Percentiles rank a stretch among this genome's conserved stretches.
These are phyloP conservation scores for Tetradesmus obliquus DNA, from an alignment of 139 green algal genomes.

Conservation along the genomic window DNA sequence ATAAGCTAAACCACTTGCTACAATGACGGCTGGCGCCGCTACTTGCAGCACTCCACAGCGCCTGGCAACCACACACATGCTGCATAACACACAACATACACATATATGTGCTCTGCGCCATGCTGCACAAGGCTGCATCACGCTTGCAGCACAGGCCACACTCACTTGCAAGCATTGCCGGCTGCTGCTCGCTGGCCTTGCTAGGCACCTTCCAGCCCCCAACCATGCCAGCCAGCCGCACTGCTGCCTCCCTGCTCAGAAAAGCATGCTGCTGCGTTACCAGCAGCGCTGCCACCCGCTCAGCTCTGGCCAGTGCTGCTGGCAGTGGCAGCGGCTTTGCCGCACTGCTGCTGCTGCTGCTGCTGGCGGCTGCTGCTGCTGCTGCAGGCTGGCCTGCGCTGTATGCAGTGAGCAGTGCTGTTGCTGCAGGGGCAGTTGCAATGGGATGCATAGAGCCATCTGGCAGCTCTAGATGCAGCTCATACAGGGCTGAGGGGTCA, in stretches of 20 bases:
- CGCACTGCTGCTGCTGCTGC: neutral
- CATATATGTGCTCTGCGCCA: no score
- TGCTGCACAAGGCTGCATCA: no score
- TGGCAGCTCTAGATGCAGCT: slow-evolving; percentile 25
- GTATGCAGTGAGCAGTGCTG: neutral
- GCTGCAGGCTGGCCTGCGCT: neutral
- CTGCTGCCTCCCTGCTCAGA: neutral
- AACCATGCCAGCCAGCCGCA: slow-evolving; percentile 17
- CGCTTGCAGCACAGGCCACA: neutral
- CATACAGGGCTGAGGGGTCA: slow-evolving; percentile 7
- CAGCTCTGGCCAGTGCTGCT: neutral
- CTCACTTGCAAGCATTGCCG: slow-evolving; percentile 38
- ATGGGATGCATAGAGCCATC: neutral
- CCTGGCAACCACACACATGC: no score
- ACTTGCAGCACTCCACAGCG: no score
- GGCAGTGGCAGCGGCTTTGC: slow-evolving; percentile 24
- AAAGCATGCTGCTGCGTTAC: neutral
- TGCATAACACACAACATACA: no score
- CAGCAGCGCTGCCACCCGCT: slow-evolving; percentile 12
- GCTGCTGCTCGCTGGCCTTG: neutral
- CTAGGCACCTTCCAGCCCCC: slow-evolving; percentile 36
- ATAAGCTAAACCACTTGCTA: no score
- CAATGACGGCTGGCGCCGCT: no score
- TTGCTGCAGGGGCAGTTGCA: neutral
- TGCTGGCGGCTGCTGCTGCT: neutral